Conservation (phyloP, 2,329 filamentous ascomycete species). For the Aspergillus viridinutans region DNA sequence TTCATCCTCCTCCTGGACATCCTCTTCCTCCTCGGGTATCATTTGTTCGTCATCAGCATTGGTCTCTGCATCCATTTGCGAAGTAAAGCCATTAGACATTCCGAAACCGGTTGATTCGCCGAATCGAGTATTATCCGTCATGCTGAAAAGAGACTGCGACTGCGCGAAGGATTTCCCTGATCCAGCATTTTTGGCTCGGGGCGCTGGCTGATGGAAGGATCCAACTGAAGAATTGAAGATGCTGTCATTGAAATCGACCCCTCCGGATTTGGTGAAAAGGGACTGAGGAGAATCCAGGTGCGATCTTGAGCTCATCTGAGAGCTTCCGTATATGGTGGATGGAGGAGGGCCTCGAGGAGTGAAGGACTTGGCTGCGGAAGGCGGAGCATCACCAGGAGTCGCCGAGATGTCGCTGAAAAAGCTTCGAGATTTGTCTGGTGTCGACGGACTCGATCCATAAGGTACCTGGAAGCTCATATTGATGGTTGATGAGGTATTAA, state of each 20-base stretch:
- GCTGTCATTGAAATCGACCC: conserved; percentile 33
- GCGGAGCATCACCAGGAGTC: conserved; percentile 55
- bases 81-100: conserved; percentile 6
- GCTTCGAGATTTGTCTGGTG: conserved; percentile 36
- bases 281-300: conserved; percentile 34
- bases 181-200: conserved; percentile 24
- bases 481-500: neutral
- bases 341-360: conserved; percentile 54
- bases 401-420: conserved; percentile 47
- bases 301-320: conserved; percentile 40
- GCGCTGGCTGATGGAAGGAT: conserved; percentile 28
- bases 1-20: conserved; percentile 38
- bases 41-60: conserved; percentile 29
- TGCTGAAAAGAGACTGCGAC: conserved; percentile 26
- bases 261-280: conserved; percentile 34
- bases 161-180: conserved; percentile 20
- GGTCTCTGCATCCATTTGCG: conserved; percentile 23
- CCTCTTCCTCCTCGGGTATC: conserved; percentile 36
- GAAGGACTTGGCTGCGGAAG: conserved; percentile 51
- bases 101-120: conserved; percentile 22
- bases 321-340: conserved; percentile 49
- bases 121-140: conserved; percentile 24
- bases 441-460: conserved; percentile 35
- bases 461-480: conserved; percentile 35
- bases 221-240: conserved; percentile 36